Percentiles rank a stretch among this genome's conserved stretches.
Evolutionary conservation across 441 rosid species (phyloP).

Genomic region (Macaranga tanarius): DNA sequence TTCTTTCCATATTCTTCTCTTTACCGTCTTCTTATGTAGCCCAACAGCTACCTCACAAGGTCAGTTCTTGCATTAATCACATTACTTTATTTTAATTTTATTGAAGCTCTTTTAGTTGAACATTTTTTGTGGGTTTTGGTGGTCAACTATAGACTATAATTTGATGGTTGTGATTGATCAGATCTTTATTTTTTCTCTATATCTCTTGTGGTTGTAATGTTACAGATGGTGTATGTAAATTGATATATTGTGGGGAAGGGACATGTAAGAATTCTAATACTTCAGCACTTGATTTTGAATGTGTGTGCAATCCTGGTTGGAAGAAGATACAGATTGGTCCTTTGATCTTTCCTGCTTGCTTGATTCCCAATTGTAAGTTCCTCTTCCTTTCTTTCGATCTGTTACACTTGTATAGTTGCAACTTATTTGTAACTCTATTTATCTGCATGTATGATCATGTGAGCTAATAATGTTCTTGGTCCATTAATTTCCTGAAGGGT

Average conservation of each 20-base stretch:
- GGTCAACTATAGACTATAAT: not conserved
- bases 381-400: not conserved
- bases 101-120: not conserved
- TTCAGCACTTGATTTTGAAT: conserved; percentile 26
- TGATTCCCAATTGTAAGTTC: conserved; percentile 48
- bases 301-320: conserved; percentile 54
- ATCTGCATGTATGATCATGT: not conserved
- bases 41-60: conserved; percentile 23
- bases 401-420: not conserved
- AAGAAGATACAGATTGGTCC: conserved; percentile 35
- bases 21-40: conserved; percentile 20
- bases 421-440: not conserved
- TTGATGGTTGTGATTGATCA: no score
- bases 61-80: not conserved
- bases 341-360: conserved; percentile 34
- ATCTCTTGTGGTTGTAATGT: not conserved
- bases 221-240: conserved; percentile 16
- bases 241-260: conserved; percentile 41
- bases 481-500: no score
- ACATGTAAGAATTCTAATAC: conserved; percentile 28
- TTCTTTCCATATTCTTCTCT: conserved; percentile 28
- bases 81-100: not conserved
- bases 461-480: no score
- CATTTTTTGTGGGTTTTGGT: not conserved
- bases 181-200: no score